Evolutionary conservation across 495 filamentous ascomycete species (phyloP), one percentile per base, ranked within the genome.

Genomic region (Talaromyces nanjingensis): DNA sequence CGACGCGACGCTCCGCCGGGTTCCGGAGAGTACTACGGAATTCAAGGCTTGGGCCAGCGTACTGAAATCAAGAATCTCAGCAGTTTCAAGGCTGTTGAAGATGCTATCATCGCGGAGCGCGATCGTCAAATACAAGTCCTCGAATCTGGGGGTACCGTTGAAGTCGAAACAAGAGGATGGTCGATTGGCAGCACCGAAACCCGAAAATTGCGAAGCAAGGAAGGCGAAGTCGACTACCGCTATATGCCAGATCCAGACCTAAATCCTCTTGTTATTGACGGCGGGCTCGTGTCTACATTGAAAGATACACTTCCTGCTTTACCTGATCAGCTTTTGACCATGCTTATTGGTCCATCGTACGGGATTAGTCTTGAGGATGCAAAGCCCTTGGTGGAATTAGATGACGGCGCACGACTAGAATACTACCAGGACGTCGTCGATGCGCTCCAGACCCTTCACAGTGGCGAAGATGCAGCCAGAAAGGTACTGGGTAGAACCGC

Each of bases 191-290:
- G 85, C 45, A 90, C 88, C 58, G 91, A 90, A 64, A 93, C 89
- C 20, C 81, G 77, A 54, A 83, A 85, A 24, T 73, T 98, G 16
- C 83, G 94, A 66, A 92, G 91, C 11, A 98, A 98, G 74, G 94
- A 98, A 70, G 96, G 94, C 47, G 93, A 97, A 69, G 91, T 98
- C 2, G 94, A 98, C 68, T 98, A 98, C 71, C 82, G 94, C 53
- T 98, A 98, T 72, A 98, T 98, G 96, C 94, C 94, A 1, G 94
- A 99, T 72, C 91, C 94, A 2, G 94, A 99, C 73, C 77, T 99
- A 9, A 83, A 83, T 0, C 91, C 96, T 0, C 78, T 99, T 9
- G 69, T 91, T 4, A 87, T 99, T 65, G 87, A 85, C 12, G 66
- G 83, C 47, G 87, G 90, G 53, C 77, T 97, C 5, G 75, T 97